Conservation (phyloP, 768 basidiomycete species). For the Mycena vulgaris region DNA sequence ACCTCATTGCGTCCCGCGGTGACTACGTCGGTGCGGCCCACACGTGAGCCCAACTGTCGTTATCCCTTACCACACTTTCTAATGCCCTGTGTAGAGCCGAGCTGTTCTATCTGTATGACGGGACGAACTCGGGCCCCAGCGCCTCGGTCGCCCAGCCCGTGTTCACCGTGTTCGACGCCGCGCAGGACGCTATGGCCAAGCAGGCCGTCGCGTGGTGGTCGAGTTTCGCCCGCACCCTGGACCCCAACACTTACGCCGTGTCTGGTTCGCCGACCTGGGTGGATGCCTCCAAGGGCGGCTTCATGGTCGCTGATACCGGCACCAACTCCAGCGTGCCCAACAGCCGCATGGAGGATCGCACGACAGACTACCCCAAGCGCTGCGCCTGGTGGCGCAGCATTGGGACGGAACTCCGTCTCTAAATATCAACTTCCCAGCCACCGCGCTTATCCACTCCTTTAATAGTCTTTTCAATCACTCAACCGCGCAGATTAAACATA, state of each 20-base stretch:
- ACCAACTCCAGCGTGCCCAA: not conserved
- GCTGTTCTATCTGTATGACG: slow-evolving; percentile 42
- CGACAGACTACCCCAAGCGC: slow-evolving; percentile 14
- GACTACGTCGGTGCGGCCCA: slow-evolving; percentile 39
- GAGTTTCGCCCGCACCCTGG: slow-evolving; percentile 33
- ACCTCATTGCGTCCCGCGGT: slow-evolving; percentile 33
- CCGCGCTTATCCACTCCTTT: not conserved
- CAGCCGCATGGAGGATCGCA: slow-evolving; percentile 26
- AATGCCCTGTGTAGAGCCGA: slow-evolving; percentile 22
- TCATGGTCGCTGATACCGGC: slow-evolving; percentile 27
- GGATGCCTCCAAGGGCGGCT: slow-evolving; percentile 30
- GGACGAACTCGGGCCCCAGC: slow-evolving; percentile 41
- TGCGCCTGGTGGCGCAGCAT: slow-evolving; percentile 41
- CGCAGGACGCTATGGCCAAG: slow-evolving; percentile 31
- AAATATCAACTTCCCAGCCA: not conserved
- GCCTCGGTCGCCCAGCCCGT: slow-evolving; percentile 39
- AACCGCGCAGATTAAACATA: no score
- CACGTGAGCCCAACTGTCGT: slow-evolving; percentile 18
- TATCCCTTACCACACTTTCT: not conserved
- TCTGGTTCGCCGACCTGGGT: slow-evolving; percentile 37
- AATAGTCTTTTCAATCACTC: no score
- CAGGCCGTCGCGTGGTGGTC: slow-evolving; percentile 41
- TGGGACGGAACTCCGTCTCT: slow-evolving; percentile 34
- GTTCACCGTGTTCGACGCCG: slow-evolving; percentile 33
- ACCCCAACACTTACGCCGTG: slow-evolving; percentile 38